Evolutionary conservation across 2,329 filamentous ascomycete genomes (phyloP), one percentile per base, ranked within the genome.

Genomic region (Berkeleyomyces rouxiae): DNA sequence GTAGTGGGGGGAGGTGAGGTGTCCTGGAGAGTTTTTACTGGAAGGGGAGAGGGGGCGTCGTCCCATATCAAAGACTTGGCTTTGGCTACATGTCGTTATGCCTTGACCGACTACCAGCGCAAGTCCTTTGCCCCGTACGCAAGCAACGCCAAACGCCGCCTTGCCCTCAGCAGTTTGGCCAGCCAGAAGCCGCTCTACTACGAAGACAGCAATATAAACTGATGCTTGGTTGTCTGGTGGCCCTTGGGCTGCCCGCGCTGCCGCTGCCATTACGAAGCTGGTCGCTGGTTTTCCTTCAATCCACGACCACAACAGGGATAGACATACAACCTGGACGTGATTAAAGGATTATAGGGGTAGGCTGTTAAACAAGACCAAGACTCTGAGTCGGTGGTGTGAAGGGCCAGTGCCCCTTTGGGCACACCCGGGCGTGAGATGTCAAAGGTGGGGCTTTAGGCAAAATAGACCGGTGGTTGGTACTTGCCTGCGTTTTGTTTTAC

Each of bases 331-430:
- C 23, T 23, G 23, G 23, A 23, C 23, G 33, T 55, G 11, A 55
- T 55, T 55, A 55, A 55, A 55, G 49, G 49, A 55, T 55, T 55
- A 55, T 55, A 55, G 49, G 49, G 49, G 49, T 55, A 55, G 16
- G 16, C 37, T 33, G 49, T 31, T 55, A 55, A 55, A 55, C 49
- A 33, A 55, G 23, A 33, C 49, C 49, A 55, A 55, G 49, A 55
- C 49, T 23, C 23, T 23, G 23, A 23, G 23, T 23, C 2, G 23
- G 23, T 23, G 23, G 23, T 23, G 23, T 23, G 23, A 2, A 23
- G 23, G 23, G 2, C 23, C 23, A 23, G 23, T 1, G 23, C 23
- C 23, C 23, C 23, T 23, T 23, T 23, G 23, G 1, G 49, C 13
- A 11, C 9, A 23, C 23, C 23, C 4, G 49, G 49, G 49, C 33